Evolutionary conservation across 2,329 filamentous ascomycete species (phyloP).

Genomic region (Incumbomyces delicatus): DNA sequence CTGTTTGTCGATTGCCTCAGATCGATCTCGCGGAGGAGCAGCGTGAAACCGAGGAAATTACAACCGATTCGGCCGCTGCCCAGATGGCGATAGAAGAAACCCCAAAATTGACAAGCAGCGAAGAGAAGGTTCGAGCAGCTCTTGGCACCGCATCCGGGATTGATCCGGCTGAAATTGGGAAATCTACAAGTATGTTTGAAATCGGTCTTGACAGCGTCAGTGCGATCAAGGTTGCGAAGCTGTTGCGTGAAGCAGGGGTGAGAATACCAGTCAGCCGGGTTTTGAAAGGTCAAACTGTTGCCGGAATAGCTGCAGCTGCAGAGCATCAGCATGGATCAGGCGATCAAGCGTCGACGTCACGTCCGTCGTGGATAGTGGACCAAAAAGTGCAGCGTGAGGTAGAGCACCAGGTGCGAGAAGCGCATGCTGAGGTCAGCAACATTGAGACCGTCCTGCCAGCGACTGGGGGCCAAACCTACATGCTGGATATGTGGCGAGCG

Average conservation of each 20-base stretch:
- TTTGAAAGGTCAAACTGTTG: slow-evolving; percentile 54
- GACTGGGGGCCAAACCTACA: slow-evolving; percentile 68
- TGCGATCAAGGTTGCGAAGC: slow-evolving; percentile 68
- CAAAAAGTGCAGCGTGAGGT: not conserved
- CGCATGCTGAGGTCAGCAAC: slow-evolving; percentile 32
- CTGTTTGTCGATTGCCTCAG: slow-evolving; percentile 53
- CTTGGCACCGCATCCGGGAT: slow-evolving; percentile 52
- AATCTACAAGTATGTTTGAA: slow-evolving; percentile 62
- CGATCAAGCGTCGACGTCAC: slow-evolving; percentile 7
- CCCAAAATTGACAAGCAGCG: slow-evolving; percentile 25
- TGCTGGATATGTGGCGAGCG: slow-evolving; percentile 67
- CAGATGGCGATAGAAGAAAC: not conserved
- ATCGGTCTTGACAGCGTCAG: slow-evolving; percentile 87
- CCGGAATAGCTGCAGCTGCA: slow-evolving; percentile 50
- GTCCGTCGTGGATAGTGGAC: slow-evolving; percentile 25
- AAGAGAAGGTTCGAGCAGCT: slow-evolving; percentile 35
- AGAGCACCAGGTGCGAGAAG: not conserved
- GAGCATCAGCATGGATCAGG: not conserved
- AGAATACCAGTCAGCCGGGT: slow-evolving; percentile 61
- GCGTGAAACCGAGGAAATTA: not conserved
- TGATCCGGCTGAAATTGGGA: slow-evolving; percentile 47
- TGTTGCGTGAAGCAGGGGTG: slow-evolving; percentile 57
- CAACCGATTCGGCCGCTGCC: not conserved
- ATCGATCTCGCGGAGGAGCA: not conserved
- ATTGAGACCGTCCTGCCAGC: slow-evolving; percentile 56